Conservation (phyloP, 2,329 filamentous ascomycete species). For the Botrytis tulipae region DNA sequence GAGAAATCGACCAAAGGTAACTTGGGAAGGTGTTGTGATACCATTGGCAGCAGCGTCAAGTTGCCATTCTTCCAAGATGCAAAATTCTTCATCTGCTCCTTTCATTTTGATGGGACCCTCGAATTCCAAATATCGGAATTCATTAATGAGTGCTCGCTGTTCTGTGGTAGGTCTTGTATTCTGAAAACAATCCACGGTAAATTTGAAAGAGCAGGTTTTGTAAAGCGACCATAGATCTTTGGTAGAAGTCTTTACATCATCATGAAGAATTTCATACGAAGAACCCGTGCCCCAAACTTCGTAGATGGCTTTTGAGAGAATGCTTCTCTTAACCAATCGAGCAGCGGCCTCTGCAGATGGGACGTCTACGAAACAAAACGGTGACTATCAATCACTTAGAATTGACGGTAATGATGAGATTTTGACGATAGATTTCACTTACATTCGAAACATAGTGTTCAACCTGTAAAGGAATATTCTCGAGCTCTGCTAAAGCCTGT, state of each 20-base stretch:
- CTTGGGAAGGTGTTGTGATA: slow-evolving; percentile 53
- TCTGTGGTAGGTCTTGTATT: slow-evolving; percentile 62
- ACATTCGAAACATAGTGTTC: slow-evolving; percentile 74
- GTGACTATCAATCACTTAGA: slow-evolving; percentile 57
- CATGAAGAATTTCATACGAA: slow-evolving; percentile 67
- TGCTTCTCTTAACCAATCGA: slow-evolving; percentile 69
- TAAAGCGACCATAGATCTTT: slow-evolving; percentile 66
- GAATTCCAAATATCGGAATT: slow-evolving; percentile 76
- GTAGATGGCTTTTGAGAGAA: slow-evolving; percentile 80
- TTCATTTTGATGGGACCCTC: slow-evolving; percentile 75
- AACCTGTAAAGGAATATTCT: slow-evolving; percentile 66
- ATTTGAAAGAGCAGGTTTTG: slow-evolving; percentile 69
- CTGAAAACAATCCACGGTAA: slow-evolving; percentile 79
- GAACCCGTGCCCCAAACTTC: slow-evolving; percentile 80
- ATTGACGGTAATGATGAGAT: slow-evolving; percentile 25
- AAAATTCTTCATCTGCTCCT: slow-evolving; percentile 70
- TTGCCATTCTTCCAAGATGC: slow-evolving; percentile 79
- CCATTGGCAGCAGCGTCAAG: slow-evolving; percentile 49
- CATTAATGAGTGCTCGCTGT: slow-evolving; percentile 75
- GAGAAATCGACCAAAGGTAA: slow-evolving; percentile 73
- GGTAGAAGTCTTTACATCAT: slow-evolving; percentile 58
- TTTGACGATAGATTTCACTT: slow-evolving; percentile 41
- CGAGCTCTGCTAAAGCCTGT: slow-evolving; percentile 70
- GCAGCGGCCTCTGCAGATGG: slow-evolving; percentile 63
- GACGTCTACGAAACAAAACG: slow-evolving; percentile 77